Evolutionary conservation across 805 yeast genomes (phyloP).

Genomic region (Barnettozyma botsteinii): DNA sequence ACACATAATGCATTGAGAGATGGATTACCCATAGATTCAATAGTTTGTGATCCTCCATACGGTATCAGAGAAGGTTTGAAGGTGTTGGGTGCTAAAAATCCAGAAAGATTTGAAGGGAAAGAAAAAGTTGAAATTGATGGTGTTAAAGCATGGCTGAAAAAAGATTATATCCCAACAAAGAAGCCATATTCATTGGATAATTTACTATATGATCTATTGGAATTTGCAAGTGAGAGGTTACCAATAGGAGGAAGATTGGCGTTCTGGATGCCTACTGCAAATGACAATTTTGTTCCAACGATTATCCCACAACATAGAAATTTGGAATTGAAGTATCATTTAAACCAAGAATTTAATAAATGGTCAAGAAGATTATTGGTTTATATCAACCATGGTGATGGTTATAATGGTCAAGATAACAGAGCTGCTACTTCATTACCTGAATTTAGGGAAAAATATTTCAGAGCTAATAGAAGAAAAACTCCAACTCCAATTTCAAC

Average conservation of each 20-base stretch:
- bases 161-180: slow-evolving; percentile 88
- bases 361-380: slow-evolving; percentile 89
- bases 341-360: slow-evolving; percentile 84
- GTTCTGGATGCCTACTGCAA: slow-evolving; percentile 98
- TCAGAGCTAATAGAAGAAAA: slow-evolving; percentile 15
- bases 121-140: slow-evolving; percentile 76
- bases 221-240: slow-evolving; percentile 66
- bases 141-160: slow-evolving; percentile 64
- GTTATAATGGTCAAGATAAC: slow-evolving; percentile 44
- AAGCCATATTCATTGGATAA: slow-evolving; percentile 80
- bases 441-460: slow-evolving; percentile 25
- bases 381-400: slow-evolving; percentile 61
- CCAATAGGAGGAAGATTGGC: slow-evolving; percentile 76
- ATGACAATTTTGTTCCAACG: slow-evolving; percentile 67
- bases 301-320: slow-evolving; percentile 74
- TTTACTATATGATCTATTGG: slow-evolving; percentile 69
- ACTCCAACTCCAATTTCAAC: background rate
- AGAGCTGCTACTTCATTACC: slow-evolving; percentile 25
- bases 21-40: slow-evolving; percentile 62
- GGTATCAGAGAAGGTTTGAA: slow-evolving; percentile 95
- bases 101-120: slow-evolving; percentile 62
- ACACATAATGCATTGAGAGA: slow-evolving; percentile 79
- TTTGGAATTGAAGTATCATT: slow-evolving; percentile 61
- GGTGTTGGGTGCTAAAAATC: slow-evolving; percentile 80
- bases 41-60: slow-evolving; percentile 95